These are phyloP conservation scores for Umbelopsis vinacea DNA, from an alignment of 192 early-diverging fungal genomes.

Conservation along the genomic window DNA sequence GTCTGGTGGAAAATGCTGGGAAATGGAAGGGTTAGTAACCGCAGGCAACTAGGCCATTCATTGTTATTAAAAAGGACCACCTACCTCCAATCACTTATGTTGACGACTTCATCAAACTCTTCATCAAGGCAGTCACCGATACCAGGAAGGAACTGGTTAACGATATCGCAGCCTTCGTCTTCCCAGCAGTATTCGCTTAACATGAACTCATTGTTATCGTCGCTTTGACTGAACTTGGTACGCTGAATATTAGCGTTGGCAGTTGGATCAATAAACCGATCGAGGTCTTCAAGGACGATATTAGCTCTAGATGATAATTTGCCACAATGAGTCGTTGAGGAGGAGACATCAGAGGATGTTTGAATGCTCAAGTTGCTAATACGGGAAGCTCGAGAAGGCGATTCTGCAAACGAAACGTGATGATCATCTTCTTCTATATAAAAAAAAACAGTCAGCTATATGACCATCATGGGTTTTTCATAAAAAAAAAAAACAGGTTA, in stretches of 20 bases:
- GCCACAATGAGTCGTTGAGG: not conserved
- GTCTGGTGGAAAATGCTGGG: constrained; percentile 42
- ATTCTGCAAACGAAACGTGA: constrained; percentile 13
- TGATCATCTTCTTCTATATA: constrained; percentile 7
- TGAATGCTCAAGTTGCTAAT: not conserved
- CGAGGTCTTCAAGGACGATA: constrained; percentile 52
- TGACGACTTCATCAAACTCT: constrained; percentile 53
- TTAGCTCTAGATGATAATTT: constrained; percentile 11
- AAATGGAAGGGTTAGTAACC: not conserved
- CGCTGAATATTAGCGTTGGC: constrained; percentile 30
- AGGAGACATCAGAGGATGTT: not conserved
- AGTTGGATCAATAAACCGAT: constrained; percentile 45
- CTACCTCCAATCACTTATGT: constrained; percentile 60
- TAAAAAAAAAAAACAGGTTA: too few species aligned
- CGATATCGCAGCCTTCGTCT: constrained; percentile 54
- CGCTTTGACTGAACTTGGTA: constrained; percentile 39
- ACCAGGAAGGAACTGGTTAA: constrained; percentile 52
- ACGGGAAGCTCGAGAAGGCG: not conserved
- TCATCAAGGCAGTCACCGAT: constrained; percentile 55
- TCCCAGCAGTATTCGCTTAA: constrained; percentile 63
- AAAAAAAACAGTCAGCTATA: too few species aligned
- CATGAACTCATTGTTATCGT: constrained; percentile 45
- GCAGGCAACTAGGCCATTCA: too few species aligned
- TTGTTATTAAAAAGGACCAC: too few species aligned
- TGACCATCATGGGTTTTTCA: too few species aligned